Percentiles rank a stretch among this genome's conserved stretches.
These are phyloP conservation scores for Candida yuanshanica DNA, from an alignment of 805 yeast genomes.

Conservation along the genomic window DNA sequence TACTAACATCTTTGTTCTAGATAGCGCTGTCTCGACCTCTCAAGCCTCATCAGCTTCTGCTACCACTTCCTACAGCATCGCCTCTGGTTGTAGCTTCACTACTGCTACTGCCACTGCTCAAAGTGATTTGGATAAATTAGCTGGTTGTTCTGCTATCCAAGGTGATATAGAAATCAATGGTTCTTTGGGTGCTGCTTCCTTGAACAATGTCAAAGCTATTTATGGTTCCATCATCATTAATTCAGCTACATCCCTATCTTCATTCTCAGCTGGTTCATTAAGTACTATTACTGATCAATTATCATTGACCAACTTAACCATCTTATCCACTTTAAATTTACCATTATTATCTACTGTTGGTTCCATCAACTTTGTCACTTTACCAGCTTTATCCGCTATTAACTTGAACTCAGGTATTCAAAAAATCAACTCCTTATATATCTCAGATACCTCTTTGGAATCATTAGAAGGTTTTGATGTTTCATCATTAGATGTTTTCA, in stretches of 20 bases:
- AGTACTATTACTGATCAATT: slow-evolving; percentile 70
- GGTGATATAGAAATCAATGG: slow-evolving; percentile 76
- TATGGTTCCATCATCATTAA: slow-evolving; percentile 67
- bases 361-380: slow-evolving; percentile 69
- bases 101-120: slow-evolving; percentile 73
- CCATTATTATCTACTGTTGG: slow-evolving; percentile 82
- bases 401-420: slow-evolving; percentile 68
- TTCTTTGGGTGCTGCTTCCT: slow-evolving; percentile 53
- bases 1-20: slow-evolving; percentile 23
- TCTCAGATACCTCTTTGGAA: slow-evolving; percentile 70
- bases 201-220: slow-evolving; percentile 71
- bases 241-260: slow-evolving; percentile 57
- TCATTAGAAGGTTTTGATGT: slow-evolving; percentile 63
- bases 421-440: slow-evolving; percentile 61
- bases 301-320: slow-evolving; percentile 55
- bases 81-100: slow-evolving; percentile 62
- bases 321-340: slow-evolving; percentile 61
- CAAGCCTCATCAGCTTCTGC: slow-evolving; percentile 52
- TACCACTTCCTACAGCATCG: slow-evolving; percentile 40
- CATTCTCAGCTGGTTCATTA: slow-evolving; percentile 75
- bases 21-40: slow-evolving; percentile 32
- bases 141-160: slow-evolving; percentile 70
- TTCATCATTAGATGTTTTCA: slow-evolving; percentile 42
- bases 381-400: slow-evolving; percentile 74
- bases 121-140: slow-evolving; percentile 65